Evolutionary conservation across 208 protist species (phyloP).

Genomic region (Leishmania lainsoni): DNA sequence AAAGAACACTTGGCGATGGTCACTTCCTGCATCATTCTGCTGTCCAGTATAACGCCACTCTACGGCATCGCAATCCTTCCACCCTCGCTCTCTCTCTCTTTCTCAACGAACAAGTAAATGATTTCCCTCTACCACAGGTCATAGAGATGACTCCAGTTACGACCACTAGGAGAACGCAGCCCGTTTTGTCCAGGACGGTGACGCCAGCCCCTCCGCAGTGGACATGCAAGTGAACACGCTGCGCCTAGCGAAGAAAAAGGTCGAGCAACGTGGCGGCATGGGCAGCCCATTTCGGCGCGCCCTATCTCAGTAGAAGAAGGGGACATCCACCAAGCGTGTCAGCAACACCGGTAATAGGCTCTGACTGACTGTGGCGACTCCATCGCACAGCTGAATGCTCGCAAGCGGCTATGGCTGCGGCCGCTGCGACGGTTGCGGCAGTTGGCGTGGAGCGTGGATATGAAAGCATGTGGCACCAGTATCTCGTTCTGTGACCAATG

Average conservation of each 20-base stretch:
- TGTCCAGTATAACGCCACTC: neutral
- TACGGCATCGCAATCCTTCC: neutral
- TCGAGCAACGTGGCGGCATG: too few species aligned
- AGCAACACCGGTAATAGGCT: neutral
- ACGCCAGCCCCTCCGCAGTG: too few species aligned
- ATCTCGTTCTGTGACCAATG: slow-evolving; percentile 25
- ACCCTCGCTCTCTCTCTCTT: neutral
- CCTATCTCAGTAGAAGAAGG: too few species aligned
- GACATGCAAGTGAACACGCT: too few species aligned
- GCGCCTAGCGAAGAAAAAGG: too few species aligned
- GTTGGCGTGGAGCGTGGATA: slow-evolving; percentile 19
- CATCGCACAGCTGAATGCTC: slow-evolving; percentile 22
- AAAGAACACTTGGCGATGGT: neutral
- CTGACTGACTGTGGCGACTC: slow-evolving; percentile 17
- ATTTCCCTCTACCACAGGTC: neutral
- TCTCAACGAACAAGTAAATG: neutral
- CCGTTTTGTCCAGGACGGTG: neutral
- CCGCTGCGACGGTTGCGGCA: slow-evolving; percentile 25
- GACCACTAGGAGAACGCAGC: neutral
- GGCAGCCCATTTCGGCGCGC: too few species aligned
- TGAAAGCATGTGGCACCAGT: slow-evolving; percentile 25
- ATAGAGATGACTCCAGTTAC: neutral
- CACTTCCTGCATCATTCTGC: neutral
- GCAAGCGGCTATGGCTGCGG: slow-evolving; percentile 19
- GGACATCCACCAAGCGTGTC: too few species aligned